phyloP scores from a whole-genome alignment of 768 basidiomycete genomes.

The Tylopilus rubrobrunneus region DNA sequence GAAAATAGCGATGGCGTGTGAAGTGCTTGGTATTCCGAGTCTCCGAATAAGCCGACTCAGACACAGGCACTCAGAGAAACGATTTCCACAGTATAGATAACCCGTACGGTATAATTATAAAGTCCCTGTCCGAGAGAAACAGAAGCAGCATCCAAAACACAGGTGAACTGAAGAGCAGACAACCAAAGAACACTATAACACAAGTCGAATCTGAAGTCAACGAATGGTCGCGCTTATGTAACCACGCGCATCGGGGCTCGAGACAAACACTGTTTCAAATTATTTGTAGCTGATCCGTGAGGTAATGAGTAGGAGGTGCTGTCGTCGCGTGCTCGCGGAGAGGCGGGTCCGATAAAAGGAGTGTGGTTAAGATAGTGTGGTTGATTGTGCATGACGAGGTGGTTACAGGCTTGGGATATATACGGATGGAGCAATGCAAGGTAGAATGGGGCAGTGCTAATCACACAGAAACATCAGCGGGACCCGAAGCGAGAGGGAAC shows the following conservation, averaged over 20 bases:
- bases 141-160: not conserved
- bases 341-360: not conserved
- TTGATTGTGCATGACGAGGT: not conserved
- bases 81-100: not conserved
- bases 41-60: constrained; percentile 11
- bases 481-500: not conserved
- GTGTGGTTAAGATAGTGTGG: not conserved
- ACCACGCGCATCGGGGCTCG: not conserved
- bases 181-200: not conserved
- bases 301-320: not conserved
- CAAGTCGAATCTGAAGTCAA: not conserved
- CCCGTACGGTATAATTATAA: not conserved
- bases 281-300: constrained; percentile 11
- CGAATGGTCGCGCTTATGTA: not conserved
- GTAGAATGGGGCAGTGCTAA: not conserved
- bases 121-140: not conserved
- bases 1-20: constrained; percentile 3
- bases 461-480: not conserved
- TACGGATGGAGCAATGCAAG: constrained; percentile 8
- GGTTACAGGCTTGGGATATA: not conserved
- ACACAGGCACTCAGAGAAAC: not conserved
- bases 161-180: not conserved
- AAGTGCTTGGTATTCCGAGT: constrained; percentile 15
- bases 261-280: constrained; percentile 2
- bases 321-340: not conserved